phyloP scores from a whole-genome alignment of 495 filamentous ascomycete genomes.

The Penicillium paradoxum region DNA sequence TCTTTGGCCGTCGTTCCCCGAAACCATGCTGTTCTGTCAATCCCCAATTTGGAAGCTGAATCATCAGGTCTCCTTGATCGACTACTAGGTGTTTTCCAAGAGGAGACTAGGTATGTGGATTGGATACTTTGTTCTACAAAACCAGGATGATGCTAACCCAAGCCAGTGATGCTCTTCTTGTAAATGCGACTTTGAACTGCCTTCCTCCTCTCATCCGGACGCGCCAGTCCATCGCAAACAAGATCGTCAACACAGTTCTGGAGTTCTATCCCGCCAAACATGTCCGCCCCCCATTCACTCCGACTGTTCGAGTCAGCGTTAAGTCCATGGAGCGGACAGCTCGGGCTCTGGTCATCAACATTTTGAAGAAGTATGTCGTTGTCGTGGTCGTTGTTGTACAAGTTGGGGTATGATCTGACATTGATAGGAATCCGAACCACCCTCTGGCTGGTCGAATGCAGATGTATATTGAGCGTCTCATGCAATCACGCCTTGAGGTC shows the following conservation, averaged over 20 bases:
- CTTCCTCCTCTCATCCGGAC: constrained; percentile 74
- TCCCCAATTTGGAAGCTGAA: constrained; percentile 82
- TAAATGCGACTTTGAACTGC: constrained; percentile 88
- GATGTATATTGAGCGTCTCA: constrained; percentile 72
- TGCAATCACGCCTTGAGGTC: constrained; percentile 65
- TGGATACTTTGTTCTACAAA: background rate
- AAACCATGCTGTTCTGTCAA: constrained; percentile 71
- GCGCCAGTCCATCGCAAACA: constrained; percentile 72
- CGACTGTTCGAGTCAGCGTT: constrained; percentile 71
- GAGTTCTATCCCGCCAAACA: constrained; percentile 86
- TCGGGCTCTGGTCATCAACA: constrained; percentile 71
- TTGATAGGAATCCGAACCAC: constrained; percentile 61
- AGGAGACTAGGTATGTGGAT: constrained; percentile 65
- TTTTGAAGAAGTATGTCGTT: constrained; percentile 62
- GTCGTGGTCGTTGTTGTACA: background rate
- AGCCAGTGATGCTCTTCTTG: constrained; percentile 75
- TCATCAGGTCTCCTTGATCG: constrained; percentile 84
- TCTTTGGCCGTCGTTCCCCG: constrained; percentile 79
- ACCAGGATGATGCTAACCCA: constrained; percentile 6
- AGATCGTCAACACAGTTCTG: constrained; percentile 78
- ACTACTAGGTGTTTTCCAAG: constrained; percentile 80
- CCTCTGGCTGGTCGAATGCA: constrained; percentile 67
- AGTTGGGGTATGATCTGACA: background rate
- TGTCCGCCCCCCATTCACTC: constrained; percentile 69
- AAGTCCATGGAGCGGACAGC: constrained; percentile 94